Evolutionary conservation across 2,329 filamentous ascomycete species (phyloP), one percentile per base, ranked within the genome.

Genomic region (Phialocephala sp.): DNA sequence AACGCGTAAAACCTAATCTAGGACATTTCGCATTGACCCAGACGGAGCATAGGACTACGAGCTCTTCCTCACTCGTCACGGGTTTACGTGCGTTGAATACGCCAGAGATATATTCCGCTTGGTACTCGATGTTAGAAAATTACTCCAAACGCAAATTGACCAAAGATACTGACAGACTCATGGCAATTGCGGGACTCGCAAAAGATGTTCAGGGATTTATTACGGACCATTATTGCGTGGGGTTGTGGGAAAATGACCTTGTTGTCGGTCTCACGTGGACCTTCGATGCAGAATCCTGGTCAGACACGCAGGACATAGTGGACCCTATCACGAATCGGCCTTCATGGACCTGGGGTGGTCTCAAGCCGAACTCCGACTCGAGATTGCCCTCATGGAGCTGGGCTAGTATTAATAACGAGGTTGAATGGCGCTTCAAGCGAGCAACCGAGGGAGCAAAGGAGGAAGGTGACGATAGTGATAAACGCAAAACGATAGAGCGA

Each of bases 321-420:
- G 15, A 18, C 15, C 15, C 37, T 8, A 41, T 18, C 37, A 41
- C 37, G 2, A 41, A 41, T 14, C 37, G 11, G 9, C 37, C 37
- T 3, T 14, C 37, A 18, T 41, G 37, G 37, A 18, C 12, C 2
- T 54, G 24, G 22, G 50, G 50, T 12, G 11, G 15, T 18, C 27
- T 54, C 11, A 20, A 15, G 12, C 9, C 50, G 9, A 54, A 54
- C 14, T 54, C 50, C 1, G 24, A 54, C 24, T 18, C 22, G 4
- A 27, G 27, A 9, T 15, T 54, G 24, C 50, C 50, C 6, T 54
- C 50, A 2, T 54, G 50, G 50, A 32, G 50, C 50, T 54, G 50
- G 50, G 50, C 50, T 14, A 54, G 50, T n/a, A 35, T 54, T 35
- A 54, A 54, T 27, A 54, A 54, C 15, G 50, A 54, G 14, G 50